Conservation (phyloP, 352 stramenopile species). For the Phytophthora rubi region DNA sequence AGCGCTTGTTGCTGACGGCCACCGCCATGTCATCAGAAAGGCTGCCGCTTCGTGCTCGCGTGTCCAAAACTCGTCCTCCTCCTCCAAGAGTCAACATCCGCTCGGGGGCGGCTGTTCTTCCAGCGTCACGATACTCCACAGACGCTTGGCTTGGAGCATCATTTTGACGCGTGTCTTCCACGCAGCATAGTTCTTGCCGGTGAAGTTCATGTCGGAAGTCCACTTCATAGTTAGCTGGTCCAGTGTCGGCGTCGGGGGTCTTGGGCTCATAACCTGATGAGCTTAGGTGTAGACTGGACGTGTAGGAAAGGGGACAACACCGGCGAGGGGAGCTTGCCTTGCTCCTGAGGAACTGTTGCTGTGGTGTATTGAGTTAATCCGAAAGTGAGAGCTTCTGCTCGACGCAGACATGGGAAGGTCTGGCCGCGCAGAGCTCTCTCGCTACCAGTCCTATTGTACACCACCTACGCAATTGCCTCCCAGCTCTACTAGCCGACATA, state of each 20-base stretch:
- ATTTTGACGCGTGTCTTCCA: conserved; percentile 12
- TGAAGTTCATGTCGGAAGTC: conserved; percentile 15
- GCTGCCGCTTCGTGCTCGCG: conserved; percentile 10
- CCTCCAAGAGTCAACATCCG: neutral
- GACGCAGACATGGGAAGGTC: neutral
- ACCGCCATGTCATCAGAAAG: conserved; percentile 16
- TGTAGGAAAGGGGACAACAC: neutral
- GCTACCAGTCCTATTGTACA: neutral
- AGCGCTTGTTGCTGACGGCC: conserved; percentile 9
- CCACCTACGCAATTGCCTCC: neutral
- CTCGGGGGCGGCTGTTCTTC: neutral
- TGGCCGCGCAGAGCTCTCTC: neutral
- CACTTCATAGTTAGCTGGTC: conserved; percentile 3
- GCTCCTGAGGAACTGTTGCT: neutral
- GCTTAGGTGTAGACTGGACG: too few relatives aligned
- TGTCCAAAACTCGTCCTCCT: conserved; percentile 9
- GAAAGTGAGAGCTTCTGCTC: neutral
- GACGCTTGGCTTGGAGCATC: conserved; percentile 1
- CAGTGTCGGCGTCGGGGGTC: neutral
- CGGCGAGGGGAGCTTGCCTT: neutral
- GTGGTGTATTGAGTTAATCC: neutral
- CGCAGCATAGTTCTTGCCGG: conserved; percentile 13
- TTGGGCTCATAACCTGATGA: conserved; percentile 2
- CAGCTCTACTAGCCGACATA: neutral
- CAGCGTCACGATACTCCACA: conserved; percentile 14